phyloP scores from a whole-genome alignment of 176 grass and related monocot genomes.

The Stipa capillata region DNA sequence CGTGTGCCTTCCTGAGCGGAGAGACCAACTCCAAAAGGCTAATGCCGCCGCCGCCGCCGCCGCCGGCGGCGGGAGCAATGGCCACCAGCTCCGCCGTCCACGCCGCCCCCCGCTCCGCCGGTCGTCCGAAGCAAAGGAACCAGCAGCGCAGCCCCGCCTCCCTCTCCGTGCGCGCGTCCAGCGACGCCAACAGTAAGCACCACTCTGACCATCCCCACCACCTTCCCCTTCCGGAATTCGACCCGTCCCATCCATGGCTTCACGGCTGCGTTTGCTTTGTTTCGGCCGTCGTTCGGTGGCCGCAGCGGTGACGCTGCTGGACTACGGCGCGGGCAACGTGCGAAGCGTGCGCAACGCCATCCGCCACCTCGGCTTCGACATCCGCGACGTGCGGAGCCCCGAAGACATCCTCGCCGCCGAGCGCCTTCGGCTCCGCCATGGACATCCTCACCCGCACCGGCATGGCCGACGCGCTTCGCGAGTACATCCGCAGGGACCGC shows the following conservation, averaged over 20 bases:
- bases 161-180: slow-evolving; percentile 35
- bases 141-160: slow-evolving; percentile 1
- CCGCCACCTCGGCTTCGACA: slow-evolving; percentile 64
- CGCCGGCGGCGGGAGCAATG: slow-evolving; percentile 23
- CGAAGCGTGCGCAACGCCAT: slow-evolving; percentile 92
- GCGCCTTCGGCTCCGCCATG: slow-evolving; percentile 96
- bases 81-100: not conserved
- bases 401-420: slow-evolving; percentile 80
- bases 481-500: slow-evolving; percentile 70
- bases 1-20: not conserved
- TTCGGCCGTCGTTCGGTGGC: not conserved
- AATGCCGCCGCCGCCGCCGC: slow-evolving; percentile 31
- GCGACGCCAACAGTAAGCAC: slow-evolving; percentile 38
- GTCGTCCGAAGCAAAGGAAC: not conserved
- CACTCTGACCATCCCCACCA: not conserved
- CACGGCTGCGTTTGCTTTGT: not conserved
- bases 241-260: not conserved
- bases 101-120: not conserved
- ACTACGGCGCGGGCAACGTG: slow-evolving; percentile 91
- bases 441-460: slow-evolving; percentile 65
- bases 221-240: slow-evolving; percentile 13
- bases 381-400: slow-evolving; percentile 83
- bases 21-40: not conserved
- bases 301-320: slow-evolving; percentile 67
- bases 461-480: slow-evolving; percentile 76